Percentiles rank a stretch among this genome's conserved stretches.
Conservation (phyloP, 129 eudicot genomes). For the Cynara cardunculus region DNA sequence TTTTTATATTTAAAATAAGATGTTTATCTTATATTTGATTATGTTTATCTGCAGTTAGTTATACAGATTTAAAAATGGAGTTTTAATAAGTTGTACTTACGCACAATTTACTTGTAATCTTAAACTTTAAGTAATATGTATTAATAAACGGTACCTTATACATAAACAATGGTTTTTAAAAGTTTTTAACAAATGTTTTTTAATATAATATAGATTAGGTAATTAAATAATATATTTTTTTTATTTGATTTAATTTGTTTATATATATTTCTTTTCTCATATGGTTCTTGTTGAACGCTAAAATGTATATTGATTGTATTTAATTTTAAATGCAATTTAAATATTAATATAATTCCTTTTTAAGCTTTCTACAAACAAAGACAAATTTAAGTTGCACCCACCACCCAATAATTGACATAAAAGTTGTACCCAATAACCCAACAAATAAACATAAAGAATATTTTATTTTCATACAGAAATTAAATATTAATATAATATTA, state of each 20-base stretch:
- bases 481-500: background rate
- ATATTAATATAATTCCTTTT: background rate
- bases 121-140: too few relatives aligned
- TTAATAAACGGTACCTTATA: too few relatives aligned
- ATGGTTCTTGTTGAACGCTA: background rate
- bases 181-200: too few relatives aligned
- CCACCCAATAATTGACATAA: constrained; percentile 11
- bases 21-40: too few relatives aligned
- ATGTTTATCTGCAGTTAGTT: too few relatives aligned
- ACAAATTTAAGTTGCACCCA: constrained; percentile 17
- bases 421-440: background rate
- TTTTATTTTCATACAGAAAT: background rate
- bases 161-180: too few relatives aligned
- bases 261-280: background rate
- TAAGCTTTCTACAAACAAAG: background rate
- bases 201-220: background rate
- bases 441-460: background rate
- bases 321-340: background rate
- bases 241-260: background rate
- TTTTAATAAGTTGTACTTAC: too few relatives aligned
- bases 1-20: too few relatives aligned
- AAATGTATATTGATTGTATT: background rate
- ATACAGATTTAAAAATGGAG: too few relatives aligned
- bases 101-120: too few relatives aligned
- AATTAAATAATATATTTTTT: background rate